Evolutionary conservation across 164 flowering plant genomes (phyloP), one percentile per base, ranked within the genome.

Genomic region (Umbellularia californica): DNA sequence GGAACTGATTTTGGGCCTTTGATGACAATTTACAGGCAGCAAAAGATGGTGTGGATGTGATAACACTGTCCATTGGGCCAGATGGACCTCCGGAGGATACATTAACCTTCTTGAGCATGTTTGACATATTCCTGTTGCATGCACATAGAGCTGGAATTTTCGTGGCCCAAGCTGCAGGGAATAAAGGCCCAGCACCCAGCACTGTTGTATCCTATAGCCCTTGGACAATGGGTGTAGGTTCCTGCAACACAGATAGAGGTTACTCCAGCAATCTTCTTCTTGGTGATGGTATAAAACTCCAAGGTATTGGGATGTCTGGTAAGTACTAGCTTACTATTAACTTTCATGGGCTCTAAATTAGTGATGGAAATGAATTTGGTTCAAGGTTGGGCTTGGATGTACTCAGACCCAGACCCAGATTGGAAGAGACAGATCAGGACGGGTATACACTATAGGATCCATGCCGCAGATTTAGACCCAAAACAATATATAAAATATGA

Each of bases 161-260:
- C 27, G 97, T 92, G 41, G 97, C 87, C 2, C 95, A 95, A 79
- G 98, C 98, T 0, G 94, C 85, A 0, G 98, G 98, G 1, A 95
- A 95, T 72, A 78, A 79, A 20, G 98, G 97, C 3, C 97, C 98
- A 0, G 82, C 51, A 12, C 87, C 88, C 17, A 80, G 87, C 77
- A 77, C 83, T 1, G 87, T 90, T 0, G 88, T 87, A 7, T 87
- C 97, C 6, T 92, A 78, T 76, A 92, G 98, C 81, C 97, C 98
- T 33, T 92, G 95, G 98, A 84, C 85, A 47, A 78, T 95, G 27
- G 90, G 90, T 10, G 97, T 85, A 1, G 97, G 91, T 69, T 83
- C 97, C 28, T 78, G 85, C 74, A 72, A 58, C 79, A 90, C 92
- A 13, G 97, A 91, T 78, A 79, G 98, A 77, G 83, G 47, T 67